These are phyloP conservation scores for Citrus australasica DNA, from an alignment of 345 rosid species.

Conservation along the genomic window DNA sequence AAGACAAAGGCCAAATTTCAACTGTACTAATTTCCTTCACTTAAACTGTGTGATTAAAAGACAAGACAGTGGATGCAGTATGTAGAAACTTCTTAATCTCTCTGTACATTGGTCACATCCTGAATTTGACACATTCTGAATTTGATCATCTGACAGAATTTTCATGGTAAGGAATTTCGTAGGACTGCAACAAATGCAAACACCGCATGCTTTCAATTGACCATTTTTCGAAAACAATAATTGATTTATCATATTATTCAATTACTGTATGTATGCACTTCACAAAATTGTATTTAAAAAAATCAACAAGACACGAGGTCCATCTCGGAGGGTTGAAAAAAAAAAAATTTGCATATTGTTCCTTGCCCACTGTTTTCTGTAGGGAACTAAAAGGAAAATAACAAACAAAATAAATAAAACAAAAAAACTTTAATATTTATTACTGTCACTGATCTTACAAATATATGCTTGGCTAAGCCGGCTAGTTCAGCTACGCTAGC, in stretches of 20 bases:
- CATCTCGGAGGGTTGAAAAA: background rate
- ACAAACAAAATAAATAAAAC: background rate
- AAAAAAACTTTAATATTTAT: background rate
- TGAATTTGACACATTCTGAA: background rate
- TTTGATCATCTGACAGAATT: background rate
- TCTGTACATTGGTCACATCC: background rate
- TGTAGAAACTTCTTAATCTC: background rate
- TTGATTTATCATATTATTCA: background rate
- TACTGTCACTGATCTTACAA: background rate
- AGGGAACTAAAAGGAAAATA: background rate
- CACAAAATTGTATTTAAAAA: background rate
- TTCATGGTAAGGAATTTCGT: background rate
- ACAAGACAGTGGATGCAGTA: background rate
- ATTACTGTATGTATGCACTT: background rate
- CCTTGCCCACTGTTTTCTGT: background rate
- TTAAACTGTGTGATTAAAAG: background rate
- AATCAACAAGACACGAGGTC: background rate
- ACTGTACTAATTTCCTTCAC: conserved; percentile 43
- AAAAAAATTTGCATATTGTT: background rate
- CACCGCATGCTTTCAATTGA: background rate
- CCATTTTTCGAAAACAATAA: background rate
- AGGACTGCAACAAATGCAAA: background rate
- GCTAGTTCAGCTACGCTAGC: background rate
- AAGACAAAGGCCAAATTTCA: conserved; percentile 76
- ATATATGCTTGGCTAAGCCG: background rate